phyloP scores from a whole-genome alignment of 1,139 yeast genomes.

The Meyerozyma athensensis region DNA sequence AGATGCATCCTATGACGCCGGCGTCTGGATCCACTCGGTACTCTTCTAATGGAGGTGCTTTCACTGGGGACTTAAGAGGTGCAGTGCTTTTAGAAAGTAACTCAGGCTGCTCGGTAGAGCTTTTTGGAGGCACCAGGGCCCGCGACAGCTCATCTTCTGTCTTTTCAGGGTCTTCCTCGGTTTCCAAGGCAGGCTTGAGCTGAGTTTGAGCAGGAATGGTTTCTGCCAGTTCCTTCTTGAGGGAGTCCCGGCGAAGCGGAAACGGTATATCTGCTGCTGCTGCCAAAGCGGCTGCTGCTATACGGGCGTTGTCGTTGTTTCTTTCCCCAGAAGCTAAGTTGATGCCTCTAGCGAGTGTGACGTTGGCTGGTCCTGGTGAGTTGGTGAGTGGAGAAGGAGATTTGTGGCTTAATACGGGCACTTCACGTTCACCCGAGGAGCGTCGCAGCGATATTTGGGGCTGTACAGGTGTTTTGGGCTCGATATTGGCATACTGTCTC shows the following conservation, averaged over 20 bases:
- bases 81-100: not conserved
- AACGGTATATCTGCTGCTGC: slow-evolving; percentile 67
- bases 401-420: not conserved
- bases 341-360: slow-evolving; percentile 42
- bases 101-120: not conserved
- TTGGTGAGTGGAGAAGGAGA: not conserved
- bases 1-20: slow-evolving; percentile 84
- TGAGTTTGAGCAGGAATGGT: not conserved
- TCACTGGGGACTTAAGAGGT: not conserved
- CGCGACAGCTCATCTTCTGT: slow-evolving; percentile 16
- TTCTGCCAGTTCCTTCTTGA: not conserved
- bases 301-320: slow-evolving; percentile 46
- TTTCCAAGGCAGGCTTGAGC: slow-evolving; percentile 2
- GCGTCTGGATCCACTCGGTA: slow-evolving; percentile 74
- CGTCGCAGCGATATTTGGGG: slow-evolving; percentile 12
- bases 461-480: slow-evolving; percentile 11
- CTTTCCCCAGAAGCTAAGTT: slow-evolving; percentile 33
- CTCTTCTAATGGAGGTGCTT: slow-evolving; percentile 31
- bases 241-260: slow-evolving; percentile 30
- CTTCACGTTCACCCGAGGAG: not conserved
- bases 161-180: slow-evolving; percentile 11
- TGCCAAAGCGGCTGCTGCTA: slow-evolving; percentile 69
- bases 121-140: not conserved
- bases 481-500: slow-evolving; percentile 4
- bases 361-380: slow-evolving; percentile 48